Conservation (phyloP, 305 asterid species). For the Solanum chacoense region DNA sequence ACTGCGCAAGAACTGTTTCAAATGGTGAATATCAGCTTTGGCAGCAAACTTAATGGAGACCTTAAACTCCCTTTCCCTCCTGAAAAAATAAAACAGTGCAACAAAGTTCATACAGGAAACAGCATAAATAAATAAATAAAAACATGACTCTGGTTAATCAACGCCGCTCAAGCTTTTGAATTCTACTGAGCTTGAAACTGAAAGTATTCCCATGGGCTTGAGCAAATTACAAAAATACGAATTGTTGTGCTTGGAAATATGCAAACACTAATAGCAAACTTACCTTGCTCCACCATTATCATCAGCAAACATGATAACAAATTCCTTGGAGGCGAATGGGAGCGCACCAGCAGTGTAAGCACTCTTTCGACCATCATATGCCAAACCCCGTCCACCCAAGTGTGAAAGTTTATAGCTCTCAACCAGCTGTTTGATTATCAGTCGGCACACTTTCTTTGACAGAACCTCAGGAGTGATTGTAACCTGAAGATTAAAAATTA, state of each 20-base stretch:
- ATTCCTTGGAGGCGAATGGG: constrained; percentile 64
- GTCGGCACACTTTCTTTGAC: constrained; percentile 45
- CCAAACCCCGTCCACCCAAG: constrained; percentile 32
- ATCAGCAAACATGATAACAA: constrained; percentile 32
- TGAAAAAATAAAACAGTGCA: constrained; percentile 11
- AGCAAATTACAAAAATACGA: not conserved
- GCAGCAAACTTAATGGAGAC: constrained; percentile 58
- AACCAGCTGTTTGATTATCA: constrained; percentile 25
- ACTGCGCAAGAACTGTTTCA: constrained; percentile 33
- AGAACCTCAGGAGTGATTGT: constrained; percentile 57
- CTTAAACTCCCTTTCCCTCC: constrained; percentile 53
- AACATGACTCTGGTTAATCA: not conserved
- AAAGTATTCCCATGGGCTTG: not conserved
- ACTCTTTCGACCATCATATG: constrained; percentile 73
- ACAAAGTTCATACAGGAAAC: not conserved
- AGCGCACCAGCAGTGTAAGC: constrained; percentile 56
- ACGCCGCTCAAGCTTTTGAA: not conserved
- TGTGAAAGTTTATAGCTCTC: constrained; percentile 15
- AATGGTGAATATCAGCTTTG: constrained; percentile 45
- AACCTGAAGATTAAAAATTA: constrained; percentile 24
- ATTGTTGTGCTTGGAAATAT: not conserved
- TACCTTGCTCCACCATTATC: constrained; percentile 26
- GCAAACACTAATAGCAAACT: not conserved
- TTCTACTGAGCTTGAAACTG: not conserved
- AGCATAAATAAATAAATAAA: not conserved